These are phyloP conservation scores for Ceriops decandra DNA, from an alignment of 345 rosid genomes.

Conservation along the genomic window DNA sequence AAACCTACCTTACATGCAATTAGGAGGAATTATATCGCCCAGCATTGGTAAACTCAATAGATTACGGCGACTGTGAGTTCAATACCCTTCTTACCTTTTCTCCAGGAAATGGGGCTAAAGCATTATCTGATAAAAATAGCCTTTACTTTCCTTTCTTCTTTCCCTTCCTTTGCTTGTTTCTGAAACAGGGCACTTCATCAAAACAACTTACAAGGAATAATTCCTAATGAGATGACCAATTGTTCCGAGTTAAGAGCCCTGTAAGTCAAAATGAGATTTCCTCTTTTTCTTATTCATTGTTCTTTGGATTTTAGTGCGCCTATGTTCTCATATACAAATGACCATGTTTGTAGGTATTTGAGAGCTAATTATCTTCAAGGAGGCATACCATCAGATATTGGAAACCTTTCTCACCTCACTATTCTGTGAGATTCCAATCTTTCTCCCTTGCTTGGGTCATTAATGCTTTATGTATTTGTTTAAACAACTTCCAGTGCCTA, in stretches of 20 bases:
- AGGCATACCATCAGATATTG: slow-evolving; percentile 74
- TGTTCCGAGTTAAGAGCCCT: slow-evolving; percentile 85
- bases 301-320: neutral
- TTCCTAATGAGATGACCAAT: slow-evolving; percentile 72
- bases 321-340: neutral
- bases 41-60: slow-evolving; percentile 77
- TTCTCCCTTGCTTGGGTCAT: neutral
- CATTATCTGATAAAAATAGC: neutral
- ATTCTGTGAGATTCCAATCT: slow-evolving; percentile 50
- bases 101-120: neutral
- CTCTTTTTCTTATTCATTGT: neutral
- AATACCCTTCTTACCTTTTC: slow-evolving; percentile 5
- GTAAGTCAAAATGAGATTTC: slow-evolving; percentile 44
- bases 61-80: slow-evolving; percentile 82
- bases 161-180: neutral
- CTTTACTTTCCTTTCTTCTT: neutral
- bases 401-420: slow-evolving; percentile 71
- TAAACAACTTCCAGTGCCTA: neutral
- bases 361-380: slow-evolving; percentile 91
- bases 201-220: slow-evolving; percentile 77
- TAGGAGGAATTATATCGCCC: slow-evolving; percentile 83
- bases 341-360: slow-evolving; percentile 53
- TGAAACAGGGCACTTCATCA: slow-evolving; percentile 78
- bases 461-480: neutral
- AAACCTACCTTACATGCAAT: slow-evolving; percentile 84